Percentiles rank a stretch among this genome's conserved stretches.
Conservation (phyloP, 2,329 filamentous ascomycete genomes). For the Penicillium sp. region DNA sequence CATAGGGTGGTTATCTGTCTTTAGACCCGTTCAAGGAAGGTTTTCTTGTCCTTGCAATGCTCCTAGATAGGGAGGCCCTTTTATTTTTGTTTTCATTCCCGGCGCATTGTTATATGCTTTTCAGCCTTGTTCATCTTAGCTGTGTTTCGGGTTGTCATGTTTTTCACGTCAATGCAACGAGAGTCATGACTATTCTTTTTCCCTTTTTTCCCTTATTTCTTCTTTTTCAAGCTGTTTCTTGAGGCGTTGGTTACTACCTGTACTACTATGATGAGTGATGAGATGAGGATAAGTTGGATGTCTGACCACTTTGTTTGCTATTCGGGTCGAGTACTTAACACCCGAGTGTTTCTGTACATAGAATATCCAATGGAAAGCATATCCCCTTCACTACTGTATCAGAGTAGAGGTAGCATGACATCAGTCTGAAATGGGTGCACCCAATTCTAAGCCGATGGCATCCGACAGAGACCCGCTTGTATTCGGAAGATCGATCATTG, state of each 20-base stretch:
- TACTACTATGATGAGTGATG: not conserved
- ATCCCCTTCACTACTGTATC: no score
- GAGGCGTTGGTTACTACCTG: not conserved
- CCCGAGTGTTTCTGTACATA: not conserved
- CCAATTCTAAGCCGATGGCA: not conserved
- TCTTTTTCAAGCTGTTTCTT: conserved; percentile 1
- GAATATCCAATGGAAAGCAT: not conserved
- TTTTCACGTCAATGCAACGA: conserved; percentile 38
- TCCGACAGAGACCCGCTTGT: not conserved
- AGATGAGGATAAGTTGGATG: not conserved
- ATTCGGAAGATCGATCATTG: not conserved
- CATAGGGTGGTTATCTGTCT: conserved; percentile 17
- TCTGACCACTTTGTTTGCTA: not conserved
- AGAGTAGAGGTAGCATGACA: not conserved
- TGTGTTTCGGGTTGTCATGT: conserved; percentile 28
- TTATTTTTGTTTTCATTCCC: conserved; percentile 9
- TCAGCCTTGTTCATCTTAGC: conserved; percentile 22
- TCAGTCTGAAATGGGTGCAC: not conserved
- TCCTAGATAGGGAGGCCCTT: conserved; percentile 20
- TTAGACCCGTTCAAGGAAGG: conserved; percentile 16
- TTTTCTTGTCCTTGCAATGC: conserved; percentile 14
- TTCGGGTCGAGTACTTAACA: not conserved
- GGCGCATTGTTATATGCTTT: conserved; percentile 18
- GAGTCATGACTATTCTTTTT: conserved; percentile 32
- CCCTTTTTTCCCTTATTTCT: conserved; percentile 13